phyloP scores from a whole-genome alignment of 192 early-diverging fungal genomes.

The Dissophora ornata region DNA sequence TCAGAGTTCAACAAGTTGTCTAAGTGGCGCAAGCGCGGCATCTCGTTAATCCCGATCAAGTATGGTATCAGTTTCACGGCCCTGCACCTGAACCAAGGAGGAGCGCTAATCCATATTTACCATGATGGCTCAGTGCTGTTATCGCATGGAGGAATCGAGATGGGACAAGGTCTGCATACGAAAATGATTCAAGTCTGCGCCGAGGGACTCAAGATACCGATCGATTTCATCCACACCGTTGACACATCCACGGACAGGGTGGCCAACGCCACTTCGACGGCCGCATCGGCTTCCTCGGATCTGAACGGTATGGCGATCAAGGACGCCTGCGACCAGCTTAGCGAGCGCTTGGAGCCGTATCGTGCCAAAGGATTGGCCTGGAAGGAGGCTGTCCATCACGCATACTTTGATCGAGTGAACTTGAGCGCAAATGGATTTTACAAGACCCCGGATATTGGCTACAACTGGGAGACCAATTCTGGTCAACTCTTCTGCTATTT shows the following conservation, averaged over 20 bases:
- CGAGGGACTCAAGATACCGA: slow-evolving; percentile 80
- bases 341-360: slow-evolving; percentile 77
- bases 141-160: slow-evolving; percentile 88
- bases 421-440: slow-evolving; percentile 87
- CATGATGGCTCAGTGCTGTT: slow-evolving; percentile 86
- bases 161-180: slow-evolving; percentile 93
- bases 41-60: slow-evolving; percentile 84
- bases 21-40: slow-evolving; percentile 83
- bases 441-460: slow-evolving; percentile 81
- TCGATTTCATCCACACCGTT: slow-evolving; percentile 68
- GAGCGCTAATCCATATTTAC: slow-evolving; percentile 87
- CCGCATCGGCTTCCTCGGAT: slow-evolving; percentile 82
- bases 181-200: slow-evolving; percentile 90
- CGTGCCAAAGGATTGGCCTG: slow-evolving; percentile 67
- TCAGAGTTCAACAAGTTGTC: slow-evolving; percentile 76
- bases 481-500: slow-evolving; percentile 86
- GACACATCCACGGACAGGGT: slow-evolving; percentile 81
- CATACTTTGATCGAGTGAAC: slow-evolving; percentile 83
- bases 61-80: slow-evolving; percentile 84
- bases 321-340: slow-evolving; percentile 80
- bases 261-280: slow-evolving; percentile 83
- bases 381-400: slow-evolving; percentile 64
- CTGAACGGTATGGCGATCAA: slow-evolving; percentile 86
- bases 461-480: slow-evolving; percentile 75
- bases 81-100: slow-evolving; percentile 85